Percentiles rank a stretch among this genome's conserved stretches.
Conservation (phyloP, 176 grass and related monocot species). For the Ensete glaucum region DNA sequence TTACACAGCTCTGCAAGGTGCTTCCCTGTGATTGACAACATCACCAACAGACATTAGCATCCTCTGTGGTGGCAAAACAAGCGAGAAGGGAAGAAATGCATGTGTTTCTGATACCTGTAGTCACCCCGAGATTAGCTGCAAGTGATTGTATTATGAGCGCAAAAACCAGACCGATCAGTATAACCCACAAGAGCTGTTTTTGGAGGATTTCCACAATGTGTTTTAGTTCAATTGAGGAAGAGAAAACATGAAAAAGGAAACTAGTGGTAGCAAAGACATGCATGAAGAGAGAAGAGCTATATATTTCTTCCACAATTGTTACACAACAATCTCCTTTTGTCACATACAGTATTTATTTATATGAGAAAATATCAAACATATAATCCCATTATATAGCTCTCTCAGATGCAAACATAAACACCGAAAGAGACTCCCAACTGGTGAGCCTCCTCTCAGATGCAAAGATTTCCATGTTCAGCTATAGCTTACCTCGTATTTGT, state of each 20-base stretch:
- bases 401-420: too few relatives aligned
- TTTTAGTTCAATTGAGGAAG: neutral
- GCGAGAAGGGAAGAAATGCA: neutral
- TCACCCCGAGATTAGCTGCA: constrained; percentile 77
- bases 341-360: too few relatives aligned
- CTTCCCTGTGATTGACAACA: neutral
- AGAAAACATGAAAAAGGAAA: neutral
- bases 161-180: constrained; percentile 77
- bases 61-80: neutral
- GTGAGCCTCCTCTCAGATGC: neutral
- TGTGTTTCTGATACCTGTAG: constrained; percentile 47
- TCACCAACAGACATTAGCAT: neutral
- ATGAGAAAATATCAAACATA: too few relatives aligned
- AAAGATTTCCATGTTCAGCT: constrained; percentile 1
- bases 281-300: neutral
- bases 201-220: neutral
- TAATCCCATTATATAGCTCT: too few relatives aligned
- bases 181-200: constrained; percentile 78
- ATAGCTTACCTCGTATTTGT: constrained; percentile 71
- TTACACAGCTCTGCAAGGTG: constrained; percentile 19
- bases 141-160: constrained; percentile 84
- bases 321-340: too few relatives aligned
- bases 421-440: too few relatives aligned
- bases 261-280: too few relatives aligned
- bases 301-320: neutral